Conservation (phyloP, 2,329 filamentous ascomycete species). For the Trichoderma koningii region DNA sequence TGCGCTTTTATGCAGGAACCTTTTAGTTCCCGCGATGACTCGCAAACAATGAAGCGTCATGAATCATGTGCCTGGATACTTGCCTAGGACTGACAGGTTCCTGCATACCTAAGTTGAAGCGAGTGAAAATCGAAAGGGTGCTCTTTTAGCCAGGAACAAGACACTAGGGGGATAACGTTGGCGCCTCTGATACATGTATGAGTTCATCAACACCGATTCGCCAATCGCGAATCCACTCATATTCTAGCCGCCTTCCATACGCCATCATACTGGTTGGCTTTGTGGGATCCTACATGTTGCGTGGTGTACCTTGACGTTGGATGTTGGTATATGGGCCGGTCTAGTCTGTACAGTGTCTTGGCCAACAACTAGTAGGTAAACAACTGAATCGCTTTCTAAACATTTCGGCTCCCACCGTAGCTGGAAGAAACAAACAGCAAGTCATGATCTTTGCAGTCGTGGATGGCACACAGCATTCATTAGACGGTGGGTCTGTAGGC, state of each 20-base stretch:
- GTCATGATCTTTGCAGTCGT: too few species aligned
- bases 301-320: background rate
- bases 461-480: too few species aligned
- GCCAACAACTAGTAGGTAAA: background rate
- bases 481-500: too few species aligned
- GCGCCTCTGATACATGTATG: slow-evolving; percentile 3
- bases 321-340: background rate
- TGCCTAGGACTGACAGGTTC: background rate
- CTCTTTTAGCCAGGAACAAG: slow-evolving; percentile 23
- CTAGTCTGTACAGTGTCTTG: background rate
- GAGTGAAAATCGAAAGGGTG: background rate
- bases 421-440: too few species aligned
- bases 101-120: background rate
- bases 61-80: background rate
- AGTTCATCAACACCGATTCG: background rate
- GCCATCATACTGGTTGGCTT: slow-evolving; percentile 3
- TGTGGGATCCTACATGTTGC: background rate
- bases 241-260: slow-evolving; percentile 17
- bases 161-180: slow-evolving; percentile 11
- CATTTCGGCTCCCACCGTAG: too few species aligned
- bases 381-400: background rate
- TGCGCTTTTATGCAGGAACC: background rate
- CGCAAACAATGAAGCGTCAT: slow-evolving; percentile 3
- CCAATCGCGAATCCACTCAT: background rate
- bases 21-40: slow-evolving; percentile 5